A percentile compares a stretch with the other conserved stretches of the same genome.
phyloP scores from a whole-genome alignment of 345 rosid species.

The Populus deltoides region DNA sequence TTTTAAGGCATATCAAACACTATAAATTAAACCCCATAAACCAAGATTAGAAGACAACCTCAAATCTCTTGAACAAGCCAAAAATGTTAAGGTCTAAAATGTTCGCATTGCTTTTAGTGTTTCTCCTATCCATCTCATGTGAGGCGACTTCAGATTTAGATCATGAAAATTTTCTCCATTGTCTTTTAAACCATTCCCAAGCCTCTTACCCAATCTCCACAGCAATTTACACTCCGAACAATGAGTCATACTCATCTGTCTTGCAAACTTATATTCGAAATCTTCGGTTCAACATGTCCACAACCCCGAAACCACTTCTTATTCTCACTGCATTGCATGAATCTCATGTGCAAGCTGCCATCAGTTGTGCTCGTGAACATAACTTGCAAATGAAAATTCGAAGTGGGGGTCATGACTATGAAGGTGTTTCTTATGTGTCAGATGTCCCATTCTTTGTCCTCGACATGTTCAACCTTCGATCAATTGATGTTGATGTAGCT shows the following conservation, averaged over 20 bases:
- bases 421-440: constrained; percentile 7
- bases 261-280: constrained; percentile 1
- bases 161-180: constrained; percentile 10
- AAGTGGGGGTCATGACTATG: constrained; percentile 10
- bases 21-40: not conserved
- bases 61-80: not conserved
- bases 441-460: constrained; percentile 6
- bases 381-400: constrained; percentile 6
- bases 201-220: constrained; percentile 18
- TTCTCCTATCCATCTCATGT: not conserved
- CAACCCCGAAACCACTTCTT: constrained; percentile 3
- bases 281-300: constrained; percentile 8
- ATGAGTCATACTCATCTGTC: constrained; percentile 17
- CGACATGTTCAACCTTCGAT: constrained; percentile 9
- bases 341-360: constrained; percentile 10
- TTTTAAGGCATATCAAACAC: not conserved
- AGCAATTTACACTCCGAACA: constrained; percentile 17
- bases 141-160: not conserved
- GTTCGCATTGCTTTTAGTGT: not conserved
- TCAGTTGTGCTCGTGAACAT: not conserved
- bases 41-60: not conserved
- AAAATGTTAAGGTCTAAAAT: not conserved
- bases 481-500: not conserved
- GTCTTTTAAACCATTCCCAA: constrained; percentile 15
- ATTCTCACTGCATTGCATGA: constrained; percentile 1